Evolutionary conservation across 2,329 filamentous ascomycete species (phyloP).

Genomic region (Fusarium chlamydosporum): DNA sequence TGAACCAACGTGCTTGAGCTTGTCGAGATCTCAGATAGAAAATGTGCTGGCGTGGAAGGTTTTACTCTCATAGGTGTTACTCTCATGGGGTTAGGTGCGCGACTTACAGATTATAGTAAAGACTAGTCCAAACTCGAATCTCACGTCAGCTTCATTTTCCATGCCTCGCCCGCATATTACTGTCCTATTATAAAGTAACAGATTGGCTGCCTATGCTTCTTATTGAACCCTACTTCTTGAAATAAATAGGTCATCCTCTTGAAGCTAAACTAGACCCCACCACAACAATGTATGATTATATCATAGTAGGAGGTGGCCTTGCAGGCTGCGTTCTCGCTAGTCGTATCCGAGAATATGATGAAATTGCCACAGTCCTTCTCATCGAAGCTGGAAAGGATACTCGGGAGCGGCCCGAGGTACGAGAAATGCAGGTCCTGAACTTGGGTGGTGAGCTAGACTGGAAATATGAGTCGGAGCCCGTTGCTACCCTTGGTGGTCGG

Average conservation of each 20-base stretch:
- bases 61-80: too few species aligned
- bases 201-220: not conserved
- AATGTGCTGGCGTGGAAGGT: too few species aligned
- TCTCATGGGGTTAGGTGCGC: too few species aligned
- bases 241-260: rapidly evolving
- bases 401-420: constrained; percentile 34
- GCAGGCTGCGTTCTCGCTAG: constrained; percentile 54
- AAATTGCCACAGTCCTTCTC: constrained; percentile 53
- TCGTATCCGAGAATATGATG: constrained; percentile 47
- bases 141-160: constrained; percentile 9
- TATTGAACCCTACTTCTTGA: rapidly evolving
- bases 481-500: constrained; percentile 47
- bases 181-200: too few species aligned
- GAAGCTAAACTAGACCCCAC: not conserved
- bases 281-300: constrained; percentile 46
- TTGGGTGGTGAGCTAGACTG: constrained; percentile 55
- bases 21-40: too few species aligned
- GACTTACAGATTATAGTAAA: too few species aligned
- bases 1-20: too few species aligned
- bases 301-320: constrained; percentile 54
- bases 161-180: not conserved
- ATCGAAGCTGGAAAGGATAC: constrained; percentile 57
- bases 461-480: constrained; percentile 54
- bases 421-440: constrained; percentile 46
- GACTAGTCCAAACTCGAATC: not conserved